These are phyloP conservation scores for Cladorrhinum sp. DNA, from an alignment of 2,329 filamentous ascomycete genomes.

Conservation along the genomic window DNA sequence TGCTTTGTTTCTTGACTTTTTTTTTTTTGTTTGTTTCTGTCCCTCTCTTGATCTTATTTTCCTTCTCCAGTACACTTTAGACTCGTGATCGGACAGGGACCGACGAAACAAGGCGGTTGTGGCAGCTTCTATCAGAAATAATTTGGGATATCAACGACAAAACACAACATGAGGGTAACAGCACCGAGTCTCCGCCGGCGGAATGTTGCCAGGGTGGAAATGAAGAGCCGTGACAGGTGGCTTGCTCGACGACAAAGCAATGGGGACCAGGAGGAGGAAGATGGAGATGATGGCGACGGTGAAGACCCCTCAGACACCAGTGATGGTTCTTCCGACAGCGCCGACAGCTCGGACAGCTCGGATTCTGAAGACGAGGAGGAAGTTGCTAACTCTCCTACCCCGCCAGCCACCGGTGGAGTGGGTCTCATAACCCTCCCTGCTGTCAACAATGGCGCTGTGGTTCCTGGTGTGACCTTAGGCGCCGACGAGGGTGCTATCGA, in stretches of 20 bases:
- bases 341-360: conserved; percentile 9
- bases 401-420: not conserved
- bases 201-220: conserved; percentile 22
- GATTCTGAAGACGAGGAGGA: conserved; percentile 7
- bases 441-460: not conserved
- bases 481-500: conserved; percentile 3
- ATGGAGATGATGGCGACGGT: not conserved
- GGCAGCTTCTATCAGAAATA: not conserved
- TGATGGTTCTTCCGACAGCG: conserved; percentile 1
- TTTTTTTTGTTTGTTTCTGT: conserved; percentile 4
- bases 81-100: conserved; percentile 13
- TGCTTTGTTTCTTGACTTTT: conserved; percentile 1
- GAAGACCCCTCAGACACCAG: not conserved
- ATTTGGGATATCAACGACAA: not conserved
- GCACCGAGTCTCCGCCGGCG: conserved; percentile 19
- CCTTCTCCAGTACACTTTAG: conserved; percentile 6
- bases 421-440: not conserved
- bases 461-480: conserved; percentile 7
- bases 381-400: not conserved
- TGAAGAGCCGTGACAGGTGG: conserved; percentile 15
- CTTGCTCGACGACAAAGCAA: conserved; percentile 15
- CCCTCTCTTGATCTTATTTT: conserved; percentile 3
- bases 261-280: not conserved
- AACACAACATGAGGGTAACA: conserved; percentile 18
- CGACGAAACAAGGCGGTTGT: conserved; percentile 1